Base-by-base conservation (phyloP, 805 yeast genomes). In the Teunomyces tritomae region DNA sequence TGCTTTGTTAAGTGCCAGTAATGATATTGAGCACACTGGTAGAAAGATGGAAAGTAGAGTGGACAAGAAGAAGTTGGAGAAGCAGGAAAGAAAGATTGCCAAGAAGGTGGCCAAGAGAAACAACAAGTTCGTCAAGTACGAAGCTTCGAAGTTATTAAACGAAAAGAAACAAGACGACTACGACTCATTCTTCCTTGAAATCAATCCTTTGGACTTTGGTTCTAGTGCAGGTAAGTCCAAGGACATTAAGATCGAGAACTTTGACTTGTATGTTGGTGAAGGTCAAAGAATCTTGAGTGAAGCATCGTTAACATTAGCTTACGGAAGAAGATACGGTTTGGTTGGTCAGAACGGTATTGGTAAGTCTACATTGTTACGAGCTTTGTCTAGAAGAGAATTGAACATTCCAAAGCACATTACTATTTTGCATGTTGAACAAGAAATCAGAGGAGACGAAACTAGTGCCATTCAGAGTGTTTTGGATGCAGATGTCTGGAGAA, bases 331-430 rank as follows among this genome's bases (percentile, higher is more conserved):
- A 65, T 94, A 94, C 59, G 99, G 99, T 82, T 73, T 94, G 45
- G 97, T 94, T 39, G 99, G 99, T 68, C 96, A 91, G 65, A 94
- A 94, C 74, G 99, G 99, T 92, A 91, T 94, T 57, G 99, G 99
- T 84, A 94, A 94, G 68, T 91, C 98, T 39, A 94, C 99, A 0
- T 72, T 94, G 46, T 74, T 94, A 63, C 79, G 89, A 56, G 99
- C 99, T 0, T 73, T 94, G 46, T 85, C 97, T 1, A 82, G 96
- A 66, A 85, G 99, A 79, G 99, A 94, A 63, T 76, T 94, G 57
- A 83, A 89, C 49, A 86, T 94, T 57, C 98, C 99, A 10, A 90
- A 88, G 58, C 98, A 94, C 66, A 92, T 94, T 53, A 88, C 98
- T 1, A 88, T 94, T 67, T 76, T 94, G 57, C 97, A 94, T 61